These are phyloP conservation scores for Nyctanthes arbortristis DNA, from an alignment of 257 asterid species.

Conservation along the genomic window DNA sequence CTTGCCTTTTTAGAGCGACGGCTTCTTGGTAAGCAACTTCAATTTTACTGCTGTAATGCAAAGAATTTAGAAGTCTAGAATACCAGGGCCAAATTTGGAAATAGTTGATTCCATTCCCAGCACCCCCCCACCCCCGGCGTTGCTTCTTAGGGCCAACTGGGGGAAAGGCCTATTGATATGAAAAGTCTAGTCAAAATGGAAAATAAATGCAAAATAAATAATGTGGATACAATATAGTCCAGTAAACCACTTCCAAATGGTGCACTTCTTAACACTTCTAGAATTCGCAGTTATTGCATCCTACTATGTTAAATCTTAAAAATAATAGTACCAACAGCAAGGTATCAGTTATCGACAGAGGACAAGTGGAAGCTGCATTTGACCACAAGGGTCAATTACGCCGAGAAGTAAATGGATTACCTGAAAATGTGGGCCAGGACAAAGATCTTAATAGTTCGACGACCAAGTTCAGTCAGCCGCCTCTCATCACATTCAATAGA, in stretches of 20 bases:
- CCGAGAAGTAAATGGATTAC: conserved; percentile 32
- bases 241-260: background rate
- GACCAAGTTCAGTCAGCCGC: conserved; percentile 89
- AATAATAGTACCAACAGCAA: background rate
- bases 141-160: background rate
- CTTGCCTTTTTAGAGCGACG: conserved; percentile 86
- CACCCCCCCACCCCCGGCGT: background rate
- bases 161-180: background rate
- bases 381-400: background rate
- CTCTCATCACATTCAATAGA: conserved; percentile 82
- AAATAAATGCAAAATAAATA: conserved; percentile 34
- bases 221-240: background rate
- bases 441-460: conserved; percentile 87
- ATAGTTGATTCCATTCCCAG: background rate
- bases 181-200: background rate
- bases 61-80: conserved; percentile 6
- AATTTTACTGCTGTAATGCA: conserved; percentile 58
- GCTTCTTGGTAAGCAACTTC: conserved; percentile 91
- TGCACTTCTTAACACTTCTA: background rate
- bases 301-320: background rate
- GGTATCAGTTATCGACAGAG: background rate
- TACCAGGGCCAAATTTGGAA: background rate
- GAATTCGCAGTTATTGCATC: background rate
- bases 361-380: background rate
- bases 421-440: conserved; percentile 84